These are phyloP conservation scores for Byssoonygena ceratinophila DNA, from an alignment of 2,329 filamentous ascomycete species.

Conservation along the genomic window DNA sequence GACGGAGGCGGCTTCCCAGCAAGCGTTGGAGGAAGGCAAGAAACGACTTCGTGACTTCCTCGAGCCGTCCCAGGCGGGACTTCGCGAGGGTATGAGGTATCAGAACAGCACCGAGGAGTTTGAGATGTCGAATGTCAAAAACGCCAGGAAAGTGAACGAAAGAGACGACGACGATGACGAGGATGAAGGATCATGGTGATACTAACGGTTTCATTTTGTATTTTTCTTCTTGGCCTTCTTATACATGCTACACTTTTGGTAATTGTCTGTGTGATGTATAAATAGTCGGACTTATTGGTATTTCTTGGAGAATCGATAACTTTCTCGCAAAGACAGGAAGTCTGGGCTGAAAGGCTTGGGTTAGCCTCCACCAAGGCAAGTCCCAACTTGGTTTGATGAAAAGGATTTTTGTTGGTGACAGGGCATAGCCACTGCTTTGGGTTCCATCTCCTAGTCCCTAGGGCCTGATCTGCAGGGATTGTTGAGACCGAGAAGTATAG, in stretches of 20 bases:
- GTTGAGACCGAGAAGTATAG: too few species aligned
- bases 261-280: too few species aligned
- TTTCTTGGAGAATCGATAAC: too few species aligned
- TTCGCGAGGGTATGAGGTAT: conserved; percentile 63
- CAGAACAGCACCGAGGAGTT: conserved; percentile 41
- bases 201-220: neutral
- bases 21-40: conserved; percentile 85
- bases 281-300: too few species aligned
- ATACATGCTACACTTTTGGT: neutral
- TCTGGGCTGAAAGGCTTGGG: too few species aligned
- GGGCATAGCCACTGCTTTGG: neutral
- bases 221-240: neutral
- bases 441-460: too few species aligned
- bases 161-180: conserved; percentile 12
- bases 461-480: too few species aligned
- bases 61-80: conserved; percentile 71
- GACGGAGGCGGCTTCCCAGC: conserved; percentile 74
- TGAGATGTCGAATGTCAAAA: conserved; percentile 43
- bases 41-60: conserved; percentile 83
- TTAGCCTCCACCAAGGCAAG: too few species aligned
- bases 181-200: conserved; percentile 13
- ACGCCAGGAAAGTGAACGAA: neutral
- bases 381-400: neutral
- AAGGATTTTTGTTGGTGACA: too few species aligned
- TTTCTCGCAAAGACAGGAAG: too few species aligned